These are phyloP conservation scores for Pseudogymnoascus sp. DNA, from an alignment of 2,329 filamentous ascomycete species.

Conservation along the genomic window DNA sequence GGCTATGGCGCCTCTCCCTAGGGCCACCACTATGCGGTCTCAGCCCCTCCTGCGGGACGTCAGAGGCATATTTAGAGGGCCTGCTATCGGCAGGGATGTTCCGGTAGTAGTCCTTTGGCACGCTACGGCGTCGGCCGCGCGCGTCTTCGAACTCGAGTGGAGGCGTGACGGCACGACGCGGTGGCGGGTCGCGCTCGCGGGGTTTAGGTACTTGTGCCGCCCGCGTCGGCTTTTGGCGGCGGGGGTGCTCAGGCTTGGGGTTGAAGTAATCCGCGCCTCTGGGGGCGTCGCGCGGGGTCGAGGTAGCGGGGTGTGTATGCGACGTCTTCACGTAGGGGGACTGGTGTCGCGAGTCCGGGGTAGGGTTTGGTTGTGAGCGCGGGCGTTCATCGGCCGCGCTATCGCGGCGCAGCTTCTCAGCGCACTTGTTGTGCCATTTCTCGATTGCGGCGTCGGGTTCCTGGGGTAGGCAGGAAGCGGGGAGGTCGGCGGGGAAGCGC, in stretches of 20 bases:
- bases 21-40: neutral
- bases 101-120: neutral
- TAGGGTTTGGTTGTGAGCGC: neutral
- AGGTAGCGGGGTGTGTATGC: neutral
- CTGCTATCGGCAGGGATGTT: neutral
- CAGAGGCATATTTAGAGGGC: neutral
- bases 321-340: neutral
- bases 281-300: neutral
- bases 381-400: slow-evolving; percentile 24
- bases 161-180: neutral
- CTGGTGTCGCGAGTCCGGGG: slow-evolving; percentile 12
- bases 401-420: slow-evolving; percentile 59
- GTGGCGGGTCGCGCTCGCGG: neutral
- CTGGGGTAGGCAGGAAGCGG: slow-evolving; percentile 57
- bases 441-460: slow-evolving; percentile 72
- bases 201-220: neutral
- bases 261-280: slow-evolving; percentile 14
- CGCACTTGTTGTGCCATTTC: slow-evolving; percentile 75
- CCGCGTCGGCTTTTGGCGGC: slow-evolving; percentile 8
- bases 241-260: neutral
- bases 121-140: neutral
- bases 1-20: neutral
- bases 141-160: neutral
- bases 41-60: neutral
- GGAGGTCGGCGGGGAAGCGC: slow-evolving; percentile 53